These are phyloP conservation scores for Trypanosoma lewisi DNA, from an alignment of 208 protist species.

Conservation along the genomic window DNA sequence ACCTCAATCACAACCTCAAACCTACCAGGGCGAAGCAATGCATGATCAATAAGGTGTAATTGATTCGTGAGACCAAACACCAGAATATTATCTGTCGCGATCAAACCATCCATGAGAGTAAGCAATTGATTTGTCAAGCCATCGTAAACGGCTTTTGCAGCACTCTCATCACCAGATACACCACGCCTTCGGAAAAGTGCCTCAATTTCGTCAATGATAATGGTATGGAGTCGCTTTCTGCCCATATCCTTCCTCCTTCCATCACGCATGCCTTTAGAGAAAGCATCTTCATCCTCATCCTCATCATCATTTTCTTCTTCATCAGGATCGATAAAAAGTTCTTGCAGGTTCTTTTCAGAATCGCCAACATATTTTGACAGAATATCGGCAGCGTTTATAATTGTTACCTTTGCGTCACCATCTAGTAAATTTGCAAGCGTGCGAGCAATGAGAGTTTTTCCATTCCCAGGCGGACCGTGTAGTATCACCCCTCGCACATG, in stretches of 20 bases:
- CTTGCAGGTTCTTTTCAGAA: constrained; percentile 98
- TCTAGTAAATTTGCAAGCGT: constrained; percentile 98
- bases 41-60: constrained; percentile 86
- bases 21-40: constrained; percentile 91
- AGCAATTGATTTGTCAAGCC: constrained; percentile 99
- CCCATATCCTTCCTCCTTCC: constrained; percentile 39
- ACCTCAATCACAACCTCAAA: constrained; percentile 94
- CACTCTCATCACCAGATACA: constrained; percentile 87
- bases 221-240: constrained; percentile 95
- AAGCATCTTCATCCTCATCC: no score
- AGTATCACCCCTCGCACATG: constrained; percentile 99
- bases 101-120: constrained; percentile 93
- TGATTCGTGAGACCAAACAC: constrained; percentile 94
- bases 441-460: constrained; percentile 99
- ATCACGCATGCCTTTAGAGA: no score
- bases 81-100: constrained; percentile 88
- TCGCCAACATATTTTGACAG: constrained; percentile 99
- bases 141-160: constrained; percentile 94
- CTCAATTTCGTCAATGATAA: constrained; percentile 99
- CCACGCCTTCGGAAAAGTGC: constrained; percentile 96
- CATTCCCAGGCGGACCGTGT: constrained; percentile 98
- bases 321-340: constrained; percentile 96
- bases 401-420: constrained; percentile 56
- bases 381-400: constrained; percentile 97
- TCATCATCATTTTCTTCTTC: constrained; percentile 52